A percentile compares a stretch with the other conserved stretches of the same genome.
These are phyloP conservation scores for Phytophthora niederhauseri DNA, from an alignment of 352 stramenopile genomes.

Conservation along the genomic window DNA sequence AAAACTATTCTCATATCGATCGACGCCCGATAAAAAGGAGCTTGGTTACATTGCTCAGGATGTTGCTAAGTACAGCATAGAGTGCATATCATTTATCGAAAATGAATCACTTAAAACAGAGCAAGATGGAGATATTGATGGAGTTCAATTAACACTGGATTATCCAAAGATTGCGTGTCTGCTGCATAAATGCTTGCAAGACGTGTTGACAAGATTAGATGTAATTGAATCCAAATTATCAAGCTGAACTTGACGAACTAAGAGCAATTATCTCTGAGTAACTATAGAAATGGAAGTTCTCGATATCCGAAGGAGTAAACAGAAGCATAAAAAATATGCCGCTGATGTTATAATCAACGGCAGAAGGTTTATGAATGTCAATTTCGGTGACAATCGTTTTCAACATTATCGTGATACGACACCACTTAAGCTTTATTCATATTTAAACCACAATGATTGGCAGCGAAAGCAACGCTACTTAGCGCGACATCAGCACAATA, in stretches of 20 bases:
- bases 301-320: not conserved
- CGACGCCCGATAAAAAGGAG: no score
- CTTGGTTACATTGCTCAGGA: no score
- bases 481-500: not conserved
- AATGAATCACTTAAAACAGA: no score
- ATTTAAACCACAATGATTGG: conserved; percentile 2
- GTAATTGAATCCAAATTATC: conserved; percentile 1
- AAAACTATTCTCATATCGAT: no score
- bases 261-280: not conserved
- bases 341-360: not conserved
- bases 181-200: no score
- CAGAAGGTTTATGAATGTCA: not conserved
- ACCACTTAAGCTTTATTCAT: not conserved
- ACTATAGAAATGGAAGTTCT: not conserved
- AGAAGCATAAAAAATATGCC: not conserved
- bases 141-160: no score
- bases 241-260: not conserved
- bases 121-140: no score
- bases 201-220: no score
- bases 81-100: no score
- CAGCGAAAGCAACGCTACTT: not conserved
- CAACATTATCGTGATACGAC: conserved; percentile 12
- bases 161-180: no score
- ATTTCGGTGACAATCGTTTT: not conserved
- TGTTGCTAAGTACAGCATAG: no score